Base-by-base conservation (phyloP, 192 early-diverging fungal species). In the Dimargaris xerosporica region DNA sequence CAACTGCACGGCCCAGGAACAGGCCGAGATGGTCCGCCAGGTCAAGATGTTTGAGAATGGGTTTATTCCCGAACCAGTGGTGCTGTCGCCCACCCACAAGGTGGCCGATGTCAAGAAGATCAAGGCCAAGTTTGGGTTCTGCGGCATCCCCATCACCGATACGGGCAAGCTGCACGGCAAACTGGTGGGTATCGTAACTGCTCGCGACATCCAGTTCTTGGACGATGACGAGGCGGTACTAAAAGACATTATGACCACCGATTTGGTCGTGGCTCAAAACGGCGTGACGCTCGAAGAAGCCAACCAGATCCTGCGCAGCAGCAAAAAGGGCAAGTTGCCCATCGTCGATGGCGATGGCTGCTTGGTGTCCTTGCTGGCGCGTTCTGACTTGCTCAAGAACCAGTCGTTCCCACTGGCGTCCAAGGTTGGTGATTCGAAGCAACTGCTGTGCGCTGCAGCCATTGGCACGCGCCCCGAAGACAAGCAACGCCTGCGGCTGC, bases 21-120 rank as follows among this genome's bases (percentile, higher is more conserved):
- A 98, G 81, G 91, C 91, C 13, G 87, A 90, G 11, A 98, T 98
- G 96, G 96, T 98, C 43, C 82, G 91, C 66, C 89, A 90, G 70
- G 95, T 98, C 71, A 96, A 91, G 78, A 91, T 85, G 72, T 98
- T 91, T 67, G 96, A 98, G 70, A 98, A 98, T 78, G 96, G 96
- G 13, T 98, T 98, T 71, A 98, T 98, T 72, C 84, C 86, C 44
- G 91, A 98, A 67, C 96, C 96, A 16, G 66, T 92, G 50, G 87
- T 87, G 68, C 73, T 98, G 64, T 82, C 82, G 62, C 89, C 91
- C 31, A 72, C 76, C 56, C 75, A 95, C 76, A 88, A 80, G 41
- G 91, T 96, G 44, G 74, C 79, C 51, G 89, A 95, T 69, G 88
- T 98, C 43, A 73, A 87, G 43, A 73, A 80, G 39, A 90, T 95